Percentiles rank a stretch among this genome's conserved stretches.
These are phyloP conservation scores for Huntiella moniliformis DNA, from an alignment of 2,329 filamentous ascomycete genomes.

Conservation along the genomic window DNA sequence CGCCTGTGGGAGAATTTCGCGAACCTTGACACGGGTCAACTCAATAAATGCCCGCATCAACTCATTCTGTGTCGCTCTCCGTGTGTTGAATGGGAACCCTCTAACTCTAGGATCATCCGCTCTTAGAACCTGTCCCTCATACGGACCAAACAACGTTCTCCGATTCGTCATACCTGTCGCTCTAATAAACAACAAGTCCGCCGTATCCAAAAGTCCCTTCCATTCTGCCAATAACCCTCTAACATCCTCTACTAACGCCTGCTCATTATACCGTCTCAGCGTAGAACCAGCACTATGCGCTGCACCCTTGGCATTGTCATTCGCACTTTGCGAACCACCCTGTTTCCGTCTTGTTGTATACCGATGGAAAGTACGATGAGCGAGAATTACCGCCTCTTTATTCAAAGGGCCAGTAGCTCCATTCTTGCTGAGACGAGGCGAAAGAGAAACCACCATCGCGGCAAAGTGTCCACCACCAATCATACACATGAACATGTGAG, in stretches of 20 bases:
- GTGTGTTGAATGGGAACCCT: conserved; percentile 83
- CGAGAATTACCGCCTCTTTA: conserved; percentile 69
- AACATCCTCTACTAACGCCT: conserved; percentile 75
- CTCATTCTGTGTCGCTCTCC: conserved; percentile 80
- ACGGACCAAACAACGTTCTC: conserved; percentile 73
- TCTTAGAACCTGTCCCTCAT: conserved; percentile 69
- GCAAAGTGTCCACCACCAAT: conserved; percentile 96
- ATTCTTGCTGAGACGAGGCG: conserved; percentile 55
- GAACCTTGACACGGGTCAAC: conserved; percentile 74
- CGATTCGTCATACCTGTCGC: conserved; percentile 77
- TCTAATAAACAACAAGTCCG: conserved; percentile 72
- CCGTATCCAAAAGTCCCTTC: conserved; percentile 67
- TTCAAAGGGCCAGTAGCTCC: conserved; percentile 53
- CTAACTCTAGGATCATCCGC: conserved; percentile 64
- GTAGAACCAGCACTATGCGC: conserved; percentile 87
- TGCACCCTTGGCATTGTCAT: conserved; percentile 80
- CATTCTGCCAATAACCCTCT: conserved; percentile 64
- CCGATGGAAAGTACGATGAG: conserved; percentile 93
- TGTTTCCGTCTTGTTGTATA: conserved; percentile 95
- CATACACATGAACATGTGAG: conserved; percentile 94
- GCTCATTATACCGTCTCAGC: conserved; percentile 83
- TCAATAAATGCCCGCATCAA: conserved; percentile 90
- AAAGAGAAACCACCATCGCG: conserved; percentile 80
- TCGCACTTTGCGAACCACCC: conserved; percentile 84
- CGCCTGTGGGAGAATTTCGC: conserved; percentile 51